Evolutionary conservation across 208 protist species (phyloP).

Genomic region (Trypanosoma cruzi): DNA sequence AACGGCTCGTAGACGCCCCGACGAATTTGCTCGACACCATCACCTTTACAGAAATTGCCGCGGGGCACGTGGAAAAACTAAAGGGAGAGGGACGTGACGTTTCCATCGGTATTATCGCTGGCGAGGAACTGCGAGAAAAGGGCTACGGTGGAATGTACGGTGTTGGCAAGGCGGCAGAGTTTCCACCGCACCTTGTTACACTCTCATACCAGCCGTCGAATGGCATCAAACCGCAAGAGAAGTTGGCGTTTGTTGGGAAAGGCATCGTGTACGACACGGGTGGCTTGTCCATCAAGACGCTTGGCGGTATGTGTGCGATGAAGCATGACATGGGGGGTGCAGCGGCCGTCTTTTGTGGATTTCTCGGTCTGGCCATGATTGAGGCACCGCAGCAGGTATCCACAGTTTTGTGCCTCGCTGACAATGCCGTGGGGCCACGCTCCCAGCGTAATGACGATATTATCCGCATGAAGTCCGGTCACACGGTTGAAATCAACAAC

Average conservation of each 20-base stretch:
- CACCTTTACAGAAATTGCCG: conserved; percentile 81
- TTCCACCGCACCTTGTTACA: conserved; percentile 77
- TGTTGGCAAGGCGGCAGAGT: conserved; percentile 86
- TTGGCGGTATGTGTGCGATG: conserved; percentile 85
- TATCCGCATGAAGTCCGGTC: conserved; percentile 82
- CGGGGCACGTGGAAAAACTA: conserved; percentile 41
- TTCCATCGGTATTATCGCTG: conserved; percentile 47
- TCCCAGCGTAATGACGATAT: conserved; percentile 91
- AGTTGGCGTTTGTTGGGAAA: conserved; percentile 88
- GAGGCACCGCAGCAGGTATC: conserved; percentile 45
- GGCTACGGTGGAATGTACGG: conserved; percentile 88
- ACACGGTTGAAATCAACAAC: conserved; percentile 94
- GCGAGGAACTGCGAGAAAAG: conserved; percentile 80
- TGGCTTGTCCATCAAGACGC: conserved; percentile 85
- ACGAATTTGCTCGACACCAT: conserved; percentile 85
- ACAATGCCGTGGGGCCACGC: conserved; percentile 85
- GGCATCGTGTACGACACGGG: conserved; percentile 94
- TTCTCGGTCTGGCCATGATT: conserved; percentile 61
- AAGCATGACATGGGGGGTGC: conserved; percentile 94
- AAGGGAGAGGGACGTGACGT: conserved; percentile 34
- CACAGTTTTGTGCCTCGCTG: conserved; percentile 81
- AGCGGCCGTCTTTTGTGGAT: conserved; percentile 80
- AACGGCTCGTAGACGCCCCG: conserved; percentile 84
- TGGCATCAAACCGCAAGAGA: conserved; percentile 53
- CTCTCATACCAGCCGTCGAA: conserved; percentile 70